Evolutionary conservation across 345 rosid genomes (phyloP), one percentile per base, ranked within the genome.

Genomic region (Carallia brachiata): DNA sequence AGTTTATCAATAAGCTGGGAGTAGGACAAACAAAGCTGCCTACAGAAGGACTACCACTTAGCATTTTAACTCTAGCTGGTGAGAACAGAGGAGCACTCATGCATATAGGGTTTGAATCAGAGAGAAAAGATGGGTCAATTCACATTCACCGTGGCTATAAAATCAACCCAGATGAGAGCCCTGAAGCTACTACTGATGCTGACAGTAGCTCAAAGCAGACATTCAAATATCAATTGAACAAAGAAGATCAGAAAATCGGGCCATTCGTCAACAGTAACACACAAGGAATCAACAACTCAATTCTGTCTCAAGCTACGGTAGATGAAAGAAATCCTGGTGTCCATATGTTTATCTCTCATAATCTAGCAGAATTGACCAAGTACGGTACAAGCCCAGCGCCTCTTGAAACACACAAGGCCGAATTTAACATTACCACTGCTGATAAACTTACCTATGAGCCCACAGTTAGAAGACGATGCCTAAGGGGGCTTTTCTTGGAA

Each of bases 21-120:
- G 59, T 76, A 62, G 88, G 77, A 65, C 74, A 69, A 56, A 59
- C 75, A 72, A 79, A 86, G 77, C 78, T 67, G 75, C 65, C 82
- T 1, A 61, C 47, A 2, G 85, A 77, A 44, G 88, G 84, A 65
- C 79, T 80, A 74, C 70, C 77, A 1, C 80, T 78, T 16, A 77
- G 81, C 55, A 71, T 88, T 36, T 65, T 83, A 40, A 90, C 97
- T 15, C 68, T 92, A 52, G 88, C 97, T 4, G 98, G 98, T 17
- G 98, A 96, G 77, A 92, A 90, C 81, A 87, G 71, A 81, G 99
- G 98, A 75, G 98, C 95, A 1, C 75, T 78, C 37, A 90, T 89
- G 92, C 74, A 80, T 52, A 6, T 88, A 67, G 78, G 75, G 67
- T 74, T 84, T 36, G 94, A 85, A 52, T 78, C 84, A 34, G 58